phyloP scores from a whole-genome alignment of 2,329 filamentous ascomycete species.

The Aspergillus quadricinctus region DNA sequence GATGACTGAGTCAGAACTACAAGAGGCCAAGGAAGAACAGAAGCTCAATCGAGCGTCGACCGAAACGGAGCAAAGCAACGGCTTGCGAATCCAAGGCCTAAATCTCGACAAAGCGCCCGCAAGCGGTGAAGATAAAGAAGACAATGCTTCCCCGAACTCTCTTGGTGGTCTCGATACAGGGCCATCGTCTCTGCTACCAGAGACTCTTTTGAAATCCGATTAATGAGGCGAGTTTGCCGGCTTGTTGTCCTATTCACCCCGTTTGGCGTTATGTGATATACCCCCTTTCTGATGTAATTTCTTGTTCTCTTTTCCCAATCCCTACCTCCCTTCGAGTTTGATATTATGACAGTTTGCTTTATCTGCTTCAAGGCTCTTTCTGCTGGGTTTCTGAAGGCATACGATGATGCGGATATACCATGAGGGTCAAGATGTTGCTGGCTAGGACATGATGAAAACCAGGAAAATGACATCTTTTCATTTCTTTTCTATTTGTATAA shows the following conservation, averaged over 20 bases:
- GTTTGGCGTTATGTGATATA: constrained; percentile 39
- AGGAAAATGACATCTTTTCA: not conserved
- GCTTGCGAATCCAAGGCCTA: constrained; percentile 32
- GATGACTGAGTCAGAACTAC: constrained; percentile 54
- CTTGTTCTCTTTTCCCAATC: constrained; percentile 1
- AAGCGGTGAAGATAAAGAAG: constrained; percentile 5
- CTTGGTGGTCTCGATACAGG: constrained; percentile 26
- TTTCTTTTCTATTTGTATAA: not conserved
- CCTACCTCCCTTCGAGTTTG: not conserved
- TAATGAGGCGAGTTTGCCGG: constrained; percentile 1
- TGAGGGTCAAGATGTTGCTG: not conserved
- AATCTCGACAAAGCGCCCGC: constrained; percentile 23
- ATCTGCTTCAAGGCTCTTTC: not conserved
- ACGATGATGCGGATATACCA: not conserved
- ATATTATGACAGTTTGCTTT: not conserved
- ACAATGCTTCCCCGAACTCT: constrained; percentile 15
- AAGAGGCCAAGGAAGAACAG: constrained; percentile 22
- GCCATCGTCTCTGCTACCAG: constrained; percentile 22
- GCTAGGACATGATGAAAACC: not conserved
- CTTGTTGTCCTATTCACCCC: constrained; percentile 4
- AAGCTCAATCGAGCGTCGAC: constrained; percentile 10
- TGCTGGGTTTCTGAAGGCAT: not conserved
- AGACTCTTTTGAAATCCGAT: constrained; percentile 22
- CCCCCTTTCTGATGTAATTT: constrained; percentile 29
- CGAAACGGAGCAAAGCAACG: constrained; percentile 22